These are phyloP conservation scores for Lolium rigidum DNA, from an alignment of 176 grass and related monocot species.

Conservation along the genomic window DNA sequence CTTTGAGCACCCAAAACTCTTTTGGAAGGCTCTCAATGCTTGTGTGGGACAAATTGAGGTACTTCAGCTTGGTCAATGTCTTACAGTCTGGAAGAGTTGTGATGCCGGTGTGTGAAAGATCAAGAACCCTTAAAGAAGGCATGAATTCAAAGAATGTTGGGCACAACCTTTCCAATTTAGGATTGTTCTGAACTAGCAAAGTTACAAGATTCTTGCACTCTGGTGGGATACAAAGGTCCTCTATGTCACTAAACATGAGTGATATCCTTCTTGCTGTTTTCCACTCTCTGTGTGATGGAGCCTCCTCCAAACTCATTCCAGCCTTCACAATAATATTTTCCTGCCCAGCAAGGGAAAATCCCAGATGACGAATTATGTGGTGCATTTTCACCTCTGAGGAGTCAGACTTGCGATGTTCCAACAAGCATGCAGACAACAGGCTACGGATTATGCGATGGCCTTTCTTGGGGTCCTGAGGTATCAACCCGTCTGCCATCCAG, in stretches of 20 bases:
- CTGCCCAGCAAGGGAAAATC: constrained; percentile 23
- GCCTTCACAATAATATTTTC: constrained; percentile 47
- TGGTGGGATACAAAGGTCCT: constrained; percentile 37
- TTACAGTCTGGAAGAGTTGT: constrained; percentile 52
- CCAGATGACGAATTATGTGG: constrained; percentile 53
- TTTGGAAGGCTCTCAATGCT: constrained; percentile 51
- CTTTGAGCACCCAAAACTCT: constrained; percentile 51
- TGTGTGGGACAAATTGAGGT: constrained; percentile 63
- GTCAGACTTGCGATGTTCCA: constrained; percentile 46
- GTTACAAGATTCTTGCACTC: constrained; percentile 60
- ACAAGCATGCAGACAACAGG: constrained; percentile 49
- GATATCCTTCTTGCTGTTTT: constrained; percentile 52
- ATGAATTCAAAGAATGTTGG: constrained; percentile 55
- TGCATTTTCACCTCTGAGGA: constrained; percentile 60
- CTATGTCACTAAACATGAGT: constrained; percentile 62
- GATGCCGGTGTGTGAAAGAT: constrained; percentile 68
- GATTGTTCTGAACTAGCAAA: constrained; percentile 65
- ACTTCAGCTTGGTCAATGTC: constrained; percentile 43
- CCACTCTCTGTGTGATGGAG: constrained; percentile 50
- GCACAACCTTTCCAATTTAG: constrained; percentile 44
- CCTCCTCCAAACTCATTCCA: constrained; percentile 45
- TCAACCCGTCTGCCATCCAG: constrained; percentile 64
- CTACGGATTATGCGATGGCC: constrained; percentile 44
- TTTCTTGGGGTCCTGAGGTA: constrained; percentile 37
- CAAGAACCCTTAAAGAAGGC: constrained; percentile 60